Evolutionary conservation across 192 early-diverging fungal genomes (phyloP), one percentile per base, ranked within the genome.

Genomic region (Phycomyces nitens): DNA sequence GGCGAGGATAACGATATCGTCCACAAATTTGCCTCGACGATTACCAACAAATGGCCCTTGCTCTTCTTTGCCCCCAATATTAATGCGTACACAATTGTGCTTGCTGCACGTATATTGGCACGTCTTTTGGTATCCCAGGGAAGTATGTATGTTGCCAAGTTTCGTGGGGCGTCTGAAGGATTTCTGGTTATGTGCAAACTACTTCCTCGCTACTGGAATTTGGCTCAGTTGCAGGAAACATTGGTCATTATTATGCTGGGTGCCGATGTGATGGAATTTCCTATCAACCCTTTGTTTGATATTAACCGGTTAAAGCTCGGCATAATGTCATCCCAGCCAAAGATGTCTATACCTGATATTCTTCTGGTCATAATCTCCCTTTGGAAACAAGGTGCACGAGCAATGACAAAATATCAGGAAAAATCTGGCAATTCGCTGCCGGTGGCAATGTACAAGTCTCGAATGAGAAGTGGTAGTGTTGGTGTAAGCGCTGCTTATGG

Each of bases 11-110:
- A 69, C 16, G 74, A 77, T 41, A 26, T 58, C 26, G 77, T 82
- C 2, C 71, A 74, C 54, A 82, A 84, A 56, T 82, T 88, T 59
- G 57, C 84, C 9, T 62, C 58, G 1, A 80, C 78, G 0, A 79
- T 89, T 15, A 84, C 86, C 12, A 82, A 76, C 69, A 81, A 83
- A 68, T 89, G 87, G 87, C 75, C 87, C 5, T 55, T 86, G 20
- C 69, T 86, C 11, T 88, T 87, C 53, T 80, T 89, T 61, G 75
- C 74, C 24, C 74, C 74, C n/a, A 63, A 73, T 26, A 53, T 77
- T 11, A 79, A 89, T 34, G 72, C 79, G 3, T 80, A 67, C 14
- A 82, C 84, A 11, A 83, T 85, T 8, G 78, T 87, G 20, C 65
- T 80, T 43, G 72, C 85, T 0, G 59, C 73, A 43, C 68, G 81